Conservation (phyloP, 83 land plant genomes). For the Diphasiastrum complanatum region DNA sequence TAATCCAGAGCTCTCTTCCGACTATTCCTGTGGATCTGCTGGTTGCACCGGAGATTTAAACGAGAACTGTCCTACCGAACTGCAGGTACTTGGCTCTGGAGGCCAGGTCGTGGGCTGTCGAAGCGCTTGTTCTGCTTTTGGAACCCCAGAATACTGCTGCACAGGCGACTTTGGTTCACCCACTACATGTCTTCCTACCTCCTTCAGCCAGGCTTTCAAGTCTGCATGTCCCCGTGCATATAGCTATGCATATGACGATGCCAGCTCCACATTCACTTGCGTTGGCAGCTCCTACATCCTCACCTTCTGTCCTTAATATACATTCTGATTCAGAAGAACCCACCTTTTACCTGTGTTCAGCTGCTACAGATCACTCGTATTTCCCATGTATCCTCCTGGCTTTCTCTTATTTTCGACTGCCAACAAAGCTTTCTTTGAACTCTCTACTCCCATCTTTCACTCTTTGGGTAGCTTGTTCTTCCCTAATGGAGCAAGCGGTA, state of each 20-base stretch:
- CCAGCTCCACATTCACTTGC: background rate
- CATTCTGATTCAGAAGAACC: too few species aligned
- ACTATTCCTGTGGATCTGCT: background rate
- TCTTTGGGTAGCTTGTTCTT: too few species aligned
- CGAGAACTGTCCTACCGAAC: background rate
- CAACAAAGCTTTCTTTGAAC: too few species aligned
- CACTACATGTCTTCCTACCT: background rate
- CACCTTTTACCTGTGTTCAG: too few species aligned
- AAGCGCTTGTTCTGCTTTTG: constrained; percentile 8
- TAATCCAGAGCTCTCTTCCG: too few species aligned
- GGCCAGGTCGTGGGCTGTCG: constrained; percentile 4
- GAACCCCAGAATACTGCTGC: background rate
- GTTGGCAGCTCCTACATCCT: too few species aligned
- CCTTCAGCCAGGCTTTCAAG: constrained; percentile 9
- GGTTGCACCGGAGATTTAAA: background rate
- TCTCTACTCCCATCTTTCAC: too few species aligned
- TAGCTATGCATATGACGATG: constrained; percentile 11
- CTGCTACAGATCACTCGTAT: too few species aligned
- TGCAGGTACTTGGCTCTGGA: background rate
- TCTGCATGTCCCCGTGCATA: constrained; percentile 1
- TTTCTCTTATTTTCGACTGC: too few species aligned
- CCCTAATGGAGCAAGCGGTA: too few species aligned
- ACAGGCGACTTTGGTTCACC: background rate
- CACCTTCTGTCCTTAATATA: too few species aligned
- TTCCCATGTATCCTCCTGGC: too few species aligned